phyloP scores from a whole-genome alignment of 805 yeast genomes.

The Candida tibetensis region DNA sequence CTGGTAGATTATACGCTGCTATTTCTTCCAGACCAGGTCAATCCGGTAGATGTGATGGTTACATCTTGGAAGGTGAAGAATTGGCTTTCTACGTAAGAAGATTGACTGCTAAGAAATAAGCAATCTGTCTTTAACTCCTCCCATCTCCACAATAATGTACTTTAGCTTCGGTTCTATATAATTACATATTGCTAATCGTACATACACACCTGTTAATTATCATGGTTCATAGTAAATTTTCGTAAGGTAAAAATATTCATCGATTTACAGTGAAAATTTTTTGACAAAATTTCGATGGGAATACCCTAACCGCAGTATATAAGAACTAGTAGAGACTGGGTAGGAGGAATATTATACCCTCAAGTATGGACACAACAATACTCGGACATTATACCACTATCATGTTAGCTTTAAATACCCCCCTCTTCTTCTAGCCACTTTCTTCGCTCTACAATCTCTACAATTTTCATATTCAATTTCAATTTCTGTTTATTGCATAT shows the following conservation, averaged over 20 bases:
- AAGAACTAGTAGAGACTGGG: too few species aligned
- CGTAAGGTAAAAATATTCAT: neutral
- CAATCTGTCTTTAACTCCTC: slow-evolving; percentile 1
- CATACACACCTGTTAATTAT: neutral
- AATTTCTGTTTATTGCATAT: too few species aligned
- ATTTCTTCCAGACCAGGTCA: slow-evolving; percentile 99
- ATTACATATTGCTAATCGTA: slow-evolving; percentile 1
- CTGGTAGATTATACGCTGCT: slow-evolving; percentile 98
- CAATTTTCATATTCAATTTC: too few species aligned
- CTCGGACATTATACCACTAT: too few species aligned
- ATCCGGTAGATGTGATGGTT: slow-evolving; percentile 99
- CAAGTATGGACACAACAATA: too few species aligned
- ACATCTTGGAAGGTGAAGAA: slow-evolving; percentile 99
- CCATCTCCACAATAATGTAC: neutral
- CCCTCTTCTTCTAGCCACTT: too few species aligned
- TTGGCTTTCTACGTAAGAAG: slow-evolving; percentile 99
- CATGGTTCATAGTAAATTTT: neutral
- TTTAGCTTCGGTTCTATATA: neutral
- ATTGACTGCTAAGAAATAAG: slow-evolving; percentile 97
- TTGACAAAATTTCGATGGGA: too few species aligned
- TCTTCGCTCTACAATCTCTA: too few species aligned
- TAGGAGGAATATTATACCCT: too few species aligned
- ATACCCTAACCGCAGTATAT: too few species aligned
- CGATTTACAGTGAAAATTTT: neutral
- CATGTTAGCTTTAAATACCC: too few species aligned